Percentiles rank a stretch among this genome's conserved stretches.
phyloP scores from a whole-genome alignment of 2,329 filamentous ascomycete genomes.

The Byssochlamys sp. region DNA sequence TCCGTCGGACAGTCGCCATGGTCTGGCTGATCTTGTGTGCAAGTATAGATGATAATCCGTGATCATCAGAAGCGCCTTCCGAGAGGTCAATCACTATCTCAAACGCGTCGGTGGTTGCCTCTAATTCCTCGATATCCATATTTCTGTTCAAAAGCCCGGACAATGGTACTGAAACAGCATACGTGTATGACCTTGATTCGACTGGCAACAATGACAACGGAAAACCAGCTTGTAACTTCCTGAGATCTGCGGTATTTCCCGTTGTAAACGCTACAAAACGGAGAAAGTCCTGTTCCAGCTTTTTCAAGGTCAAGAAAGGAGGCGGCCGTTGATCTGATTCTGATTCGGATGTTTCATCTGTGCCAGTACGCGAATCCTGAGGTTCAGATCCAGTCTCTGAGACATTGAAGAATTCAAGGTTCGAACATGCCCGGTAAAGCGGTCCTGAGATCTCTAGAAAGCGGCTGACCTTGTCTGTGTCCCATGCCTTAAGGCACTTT shows the following conservation, averaged over 20 bases:
- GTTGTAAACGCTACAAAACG: slow-evolving; percentile 57
- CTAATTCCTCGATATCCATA: slow-evolving; percentile 54
- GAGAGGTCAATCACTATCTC: slow-evolving; percentile 47
- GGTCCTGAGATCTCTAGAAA: slow-evolving; percentile 43
- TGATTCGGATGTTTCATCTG: slow-evolving; percentile 17
- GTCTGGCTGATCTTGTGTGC: slow-evolving; percentile 48
- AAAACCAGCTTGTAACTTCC: slow-evolving; percentile 39
- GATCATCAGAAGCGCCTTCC: slow-evolving; percentile 18
- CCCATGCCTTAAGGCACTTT: slow-evolving; percentile 49
- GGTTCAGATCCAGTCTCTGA: slow-evolving; percentile 43
- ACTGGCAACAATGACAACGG: slow-evolving; percentile 54
- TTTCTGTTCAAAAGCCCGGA: slow-evolving; percentile 46
- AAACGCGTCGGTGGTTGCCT: slow-evolving; percentile 58
- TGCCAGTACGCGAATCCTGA: slow-evolving; percentile 12
- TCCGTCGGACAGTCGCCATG: slow-evolving; percentile 52
- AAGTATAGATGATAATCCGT: slow-evolving; percentile 23
- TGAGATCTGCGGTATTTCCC: slow-evolving; percentile 21
- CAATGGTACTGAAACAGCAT: slow-evolving; percentile 54
- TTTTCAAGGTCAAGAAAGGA: slow-evolving; percentile 58
- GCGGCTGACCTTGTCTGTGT: slow-evolving; percentile 47
- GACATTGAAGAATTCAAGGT: slow-evolving; percentile 68
- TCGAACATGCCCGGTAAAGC: slow-evolving; percentile 58
- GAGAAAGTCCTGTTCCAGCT: slow-evolving; percentile 59
- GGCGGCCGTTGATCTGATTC: slow-evolving; percentile 35
- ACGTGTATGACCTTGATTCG: slow-evolving; percentile 55